Evolutionary conservation across 1,284 basidiomycete species (phyloP), one percentile per base, ranked within the genome.

Genomic region (Ustilago esculenta): DNA sequence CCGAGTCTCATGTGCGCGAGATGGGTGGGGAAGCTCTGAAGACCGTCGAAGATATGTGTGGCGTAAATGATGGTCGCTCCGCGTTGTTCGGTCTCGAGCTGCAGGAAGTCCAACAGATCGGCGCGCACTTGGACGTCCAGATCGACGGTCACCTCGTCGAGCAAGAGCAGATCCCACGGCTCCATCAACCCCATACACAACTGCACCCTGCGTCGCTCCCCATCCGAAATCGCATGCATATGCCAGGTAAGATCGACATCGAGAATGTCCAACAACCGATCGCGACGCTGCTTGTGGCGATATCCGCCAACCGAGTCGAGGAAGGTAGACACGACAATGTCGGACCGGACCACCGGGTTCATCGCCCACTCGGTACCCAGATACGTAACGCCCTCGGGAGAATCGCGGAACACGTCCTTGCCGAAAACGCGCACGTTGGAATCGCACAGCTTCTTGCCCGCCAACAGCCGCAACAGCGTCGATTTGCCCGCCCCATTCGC

Each of bases 81-180:
- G 20, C 96, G 87, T 12, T 84, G 82, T 68, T 90, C 87, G 65
- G 92, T 92, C 79, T 99, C 96, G 18, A 87, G 83, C 68, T 89
- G 89, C 37, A 99, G 86, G 83, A 98, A 98, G 17, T 85, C 87
- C 70, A 99, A 87, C 20, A 99, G 85, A 67, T 96, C 92, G 47
- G 92, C 88, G 41, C 96, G 89, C 37, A 99, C 96, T 34, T 98
- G 87, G 6, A 98, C 94, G 76, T 99, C 96, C n/a, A 99, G 85
- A 82, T 99, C 96, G 29, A 98, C 96, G 0, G 95, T 98, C 48
- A 98, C 94, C 85, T 99, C 96, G 79, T 98, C 95, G 8, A 98
- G 87, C 5, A 98, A 85, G 5, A 99, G 84, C 18, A 98, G 87
- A 73, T 96, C 90, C 93, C 94, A 99, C 30, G 92, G 90, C 21